Percentiles rank a stretch among this genome's conserved stretches.
phyloP scores from a whole-genome alignment of 768 basidiomycete species.

The Dentipellis sp. region DNA sequence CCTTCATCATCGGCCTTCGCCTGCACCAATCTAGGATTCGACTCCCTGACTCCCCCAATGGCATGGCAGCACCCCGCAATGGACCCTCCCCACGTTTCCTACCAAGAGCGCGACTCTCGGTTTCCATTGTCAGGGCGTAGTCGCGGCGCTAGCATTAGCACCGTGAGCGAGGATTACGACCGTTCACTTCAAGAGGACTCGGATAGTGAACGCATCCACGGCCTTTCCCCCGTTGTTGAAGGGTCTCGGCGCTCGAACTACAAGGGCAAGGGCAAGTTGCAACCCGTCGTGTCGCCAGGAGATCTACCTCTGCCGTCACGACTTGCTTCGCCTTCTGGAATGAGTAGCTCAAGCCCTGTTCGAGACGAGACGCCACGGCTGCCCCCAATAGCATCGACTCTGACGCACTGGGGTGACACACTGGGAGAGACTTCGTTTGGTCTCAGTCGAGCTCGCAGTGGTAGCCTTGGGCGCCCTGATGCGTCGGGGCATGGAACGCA shows the following conservation, averaged over 20 bases:
- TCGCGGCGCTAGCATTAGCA: constrained; percentile 49
- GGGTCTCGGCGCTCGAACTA: background rate
- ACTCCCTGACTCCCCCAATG: background rate
- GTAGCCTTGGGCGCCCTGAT: background rate
- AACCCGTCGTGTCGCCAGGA: constrained; percentile 20
- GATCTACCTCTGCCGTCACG: constrained; percentile 24
- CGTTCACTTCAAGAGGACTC: constrained; percentile 33
- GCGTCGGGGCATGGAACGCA: background rate
- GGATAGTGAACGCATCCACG: constrained; percentile 45
- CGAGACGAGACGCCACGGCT: constrained; percentile 2
- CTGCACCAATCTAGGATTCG: too few species aligned
- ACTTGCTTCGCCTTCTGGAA: constrained; percentile 13
- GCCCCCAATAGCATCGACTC: background rate
- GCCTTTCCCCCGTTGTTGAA: background rate
- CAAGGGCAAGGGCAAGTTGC: constrained; percentile 22
- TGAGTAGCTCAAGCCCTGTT: background rate
- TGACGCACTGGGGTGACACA: constrained; percentile 6
- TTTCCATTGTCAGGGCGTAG: constrained; percentile 30
- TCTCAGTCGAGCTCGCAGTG: background rate
- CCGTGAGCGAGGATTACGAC: constrained; percentile 32
- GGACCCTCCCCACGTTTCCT: constrained; percentile 20
- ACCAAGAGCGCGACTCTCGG: constrained; percentile 29
- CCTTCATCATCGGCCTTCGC: too few species aligned
- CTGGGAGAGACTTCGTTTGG: constrained; percentile 12
- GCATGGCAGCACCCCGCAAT: constrained; percentile 8